phyloP scores from a whole-genome alignment of 768 basidiomycete species.

The Butyriboletus loyo region DNA sequence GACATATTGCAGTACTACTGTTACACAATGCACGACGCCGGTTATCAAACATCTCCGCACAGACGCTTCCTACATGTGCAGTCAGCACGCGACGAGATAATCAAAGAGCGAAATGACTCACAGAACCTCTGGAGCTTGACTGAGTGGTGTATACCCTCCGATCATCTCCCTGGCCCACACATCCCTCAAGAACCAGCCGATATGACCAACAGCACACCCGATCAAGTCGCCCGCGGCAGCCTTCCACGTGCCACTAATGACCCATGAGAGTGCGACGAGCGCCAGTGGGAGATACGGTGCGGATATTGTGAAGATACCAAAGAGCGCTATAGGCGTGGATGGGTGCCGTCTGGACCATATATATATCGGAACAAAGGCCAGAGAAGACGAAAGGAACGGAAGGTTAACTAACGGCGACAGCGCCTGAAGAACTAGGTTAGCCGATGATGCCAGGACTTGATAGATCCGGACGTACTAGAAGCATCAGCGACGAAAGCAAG shows the following conservation, averaged over 20 bases:
- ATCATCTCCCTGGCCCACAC: slow-evolving; percentile 89
- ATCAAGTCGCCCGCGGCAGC: slow-evolving; percentile 80
- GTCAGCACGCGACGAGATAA: slow-evolving; percentile 2
- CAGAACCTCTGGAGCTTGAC: slow-evolving; percentile 68
- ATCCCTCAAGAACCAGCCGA: slow-evolving; percentile 81
- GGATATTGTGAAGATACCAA: slow-evolving; percentile 91
- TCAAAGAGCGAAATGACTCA: slow-evolving; percentile 45
- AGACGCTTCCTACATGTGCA: slow-evolving; percentile 50
- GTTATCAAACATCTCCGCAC: slow-evolving; percentile 51
- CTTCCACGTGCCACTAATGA: slow-evolving; percentile 78
- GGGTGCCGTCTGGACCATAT: slow-evolving; percentile 96
- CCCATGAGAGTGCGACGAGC: slow-evolving; percentile 84
- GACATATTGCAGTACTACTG: slow-evolving; percentile 1
- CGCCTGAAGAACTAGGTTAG: slow-evolving; percentile 39
- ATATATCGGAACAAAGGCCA: slow-evolving; percentile 95
- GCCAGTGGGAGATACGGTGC: slow-evolving; percentile 94
- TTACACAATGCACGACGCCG: slow-evolving; percentile 7
- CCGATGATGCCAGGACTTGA: background rate
- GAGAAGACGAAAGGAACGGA: slow-evolving; percentile 88
- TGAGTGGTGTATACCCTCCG: slow-evolving; percentile 68
- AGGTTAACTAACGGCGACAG: slow-evolving; percentile 88
- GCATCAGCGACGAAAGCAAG: slow-evolving; percentile 75
- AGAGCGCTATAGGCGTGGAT: slow-evolving; percentile 91
- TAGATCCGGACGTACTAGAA: slow-evolving; percentile 58
- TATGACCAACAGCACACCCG: slow-evolving; percentile 84